These are phyloP conservation scores for Dioscorea zingiberensis DNA, from an alignment of 106 monocot species.

Conservation along the genomic window DNA sequence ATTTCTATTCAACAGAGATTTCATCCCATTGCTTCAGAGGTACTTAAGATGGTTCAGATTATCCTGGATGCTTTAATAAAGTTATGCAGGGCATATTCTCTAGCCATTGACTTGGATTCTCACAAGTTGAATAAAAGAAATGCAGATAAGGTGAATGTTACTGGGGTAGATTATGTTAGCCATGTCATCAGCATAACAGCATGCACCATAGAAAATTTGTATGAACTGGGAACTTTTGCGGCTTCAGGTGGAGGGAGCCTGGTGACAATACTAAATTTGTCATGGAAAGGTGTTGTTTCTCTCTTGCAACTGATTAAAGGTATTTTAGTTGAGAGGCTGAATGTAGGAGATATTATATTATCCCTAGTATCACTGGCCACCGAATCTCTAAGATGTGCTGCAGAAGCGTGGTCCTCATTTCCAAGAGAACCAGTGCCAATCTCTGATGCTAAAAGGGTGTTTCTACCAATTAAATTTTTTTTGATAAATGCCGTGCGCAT, in stretches of 20 bases:
- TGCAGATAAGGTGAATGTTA: constrained; percentile 12
- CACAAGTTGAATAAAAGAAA: constrained; percentile 5
- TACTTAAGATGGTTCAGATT: constrained; percentile 60
- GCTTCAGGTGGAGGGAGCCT: constrained; percentile 83
- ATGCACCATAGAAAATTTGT: constrained; percentile 43
- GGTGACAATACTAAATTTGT: constrained; percentile 70
- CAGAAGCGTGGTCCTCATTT: constrained; percentile 48
- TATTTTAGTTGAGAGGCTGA: constrained; percentile 51
- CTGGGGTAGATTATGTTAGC: constrained; percentile 19
- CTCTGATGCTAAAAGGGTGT: constrained; percentile 77
- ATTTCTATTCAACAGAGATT: constrained; percentile 48
- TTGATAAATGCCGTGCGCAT: constrained; percentile 89
- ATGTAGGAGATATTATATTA: constrained; percentile 55
- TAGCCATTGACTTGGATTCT: constrained; percentile 19
- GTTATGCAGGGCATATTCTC: constrained; percentile 68
- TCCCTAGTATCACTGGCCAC: constrained; percentile 63
- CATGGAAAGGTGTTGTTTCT: constrained; percentile 94
- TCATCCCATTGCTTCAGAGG: constrained; percentile 42
- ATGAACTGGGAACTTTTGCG: constrained; percentile 73
- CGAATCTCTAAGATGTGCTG: constrained; percentile 52
- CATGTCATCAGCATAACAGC: constrained; percentile 37
- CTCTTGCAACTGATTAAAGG: constrained; percentile 78
- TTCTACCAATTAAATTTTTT: constrained; percentile 91
- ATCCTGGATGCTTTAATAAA: constrained; percentile 65
- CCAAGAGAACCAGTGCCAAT: constrained; percentile 16